Base-by-base conservation (phyloP, 441 rosid genomes). In the Gossypium laxum region DNA sequence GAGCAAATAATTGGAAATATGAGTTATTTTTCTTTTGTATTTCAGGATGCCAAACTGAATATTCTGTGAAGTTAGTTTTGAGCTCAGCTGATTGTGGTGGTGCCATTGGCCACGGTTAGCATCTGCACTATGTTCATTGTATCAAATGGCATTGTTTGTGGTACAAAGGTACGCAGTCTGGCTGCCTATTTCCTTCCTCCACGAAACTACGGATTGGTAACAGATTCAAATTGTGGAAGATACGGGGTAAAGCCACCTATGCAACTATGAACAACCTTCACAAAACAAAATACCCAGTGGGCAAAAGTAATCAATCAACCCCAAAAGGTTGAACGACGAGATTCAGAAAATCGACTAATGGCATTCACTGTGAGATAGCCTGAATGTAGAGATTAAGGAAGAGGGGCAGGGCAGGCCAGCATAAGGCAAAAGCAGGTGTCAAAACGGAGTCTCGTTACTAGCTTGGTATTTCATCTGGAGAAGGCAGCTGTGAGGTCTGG, bases 1-100 rank as follows among this genome's bases (percentile, higher is more conserved):
- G 7, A 66, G 14, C 22, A 24, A 66, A 24, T 45, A n/a, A 66
- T 66, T 48, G 55, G 21, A 47, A 66, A 66, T 5, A 6, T 4
- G 54, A 5, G 21, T 24, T 14, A 10, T 67, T 51, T 28, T 52
- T 32, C 28, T 10, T 30, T 30, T 28, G 12, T 54, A 52, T 68
- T 52, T 17, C 72, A 52, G 72, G 72, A 32, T 54, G 51, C 48
- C 51, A 32, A 4, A 19, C 10, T 10, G 61, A 52, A 59, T 67
- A 0, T 55, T 17, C 5, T 67, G 28, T 51, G 4, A 19, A 69
- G 51, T 69, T 30, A 12, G 12, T 69, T 69, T 69, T 38, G 50
- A 5, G 30, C 19, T 30, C 17, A 5, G 24, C 19, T 66, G 30
- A 32, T 32, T 52, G 50, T 22, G 56, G 70, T 30, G 30, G 62